Percentiles rank a stretch among this genome's conserved stretches.
Evolutionary conservation across 2,329 filamentous ascomycete genomes (phyloP).

Genomic region (Teratosphaeria destructans): DNA sequence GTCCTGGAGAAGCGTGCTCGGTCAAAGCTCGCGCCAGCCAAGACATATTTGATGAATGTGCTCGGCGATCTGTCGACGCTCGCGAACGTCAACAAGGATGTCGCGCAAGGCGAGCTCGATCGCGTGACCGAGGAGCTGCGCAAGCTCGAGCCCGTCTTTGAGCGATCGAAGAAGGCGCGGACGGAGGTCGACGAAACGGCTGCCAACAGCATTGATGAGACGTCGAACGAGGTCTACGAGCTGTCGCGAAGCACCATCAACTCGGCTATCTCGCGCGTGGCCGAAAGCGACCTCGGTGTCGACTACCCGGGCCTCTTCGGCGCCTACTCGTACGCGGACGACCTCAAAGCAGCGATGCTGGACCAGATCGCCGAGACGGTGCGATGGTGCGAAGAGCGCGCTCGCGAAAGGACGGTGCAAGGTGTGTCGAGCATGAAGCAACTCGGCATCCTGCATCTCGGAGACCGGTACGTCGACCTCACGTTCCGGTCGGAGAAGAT

Average conservation of each 20-base stretch:
- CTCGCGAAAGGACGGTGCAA: slow-evolving; percentile 63
- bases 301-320: slow-evolving; percentile 76
- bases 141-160: slow-evolving; percentile 74
- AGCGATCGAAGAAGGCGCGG: slow-evolving; percentile 71
- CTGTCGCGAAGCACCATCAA: slow-evolving; percentile 68
- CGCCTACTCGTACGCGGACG: slow-evolving; percentile 86
- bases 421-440: slow-evolving; percentile 84
- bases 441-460: slow-evolving; percentile 77
- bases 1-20: slow-evolving; percentile 91
- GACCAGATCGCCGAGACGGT: slow-evolving; percentile 76
- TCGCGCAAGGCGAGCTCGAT: slow-evolving; percentile 75
- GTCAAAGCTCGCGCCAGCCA: slow-evolving; percentile 89
- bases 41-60: slow-evolving; percentile 90
- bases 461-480: slow-evolving; percentile 74
- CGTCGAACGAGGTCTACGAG: slow-evolving; percentile 75
- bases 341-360: slow-evolving; percentile 84
- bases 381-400: slow-evolving; percentile 70
- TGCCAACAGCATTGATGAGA: slow-evolving; percentile 71
- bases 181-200: slow-evolving; percentile 71
- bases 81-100: slow-evolving; percentile 76
- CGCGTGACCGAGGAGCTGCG: slow-evolving; percentile 70
- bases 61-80: slow-evolving; percentile 76
- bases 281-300: slow-evolving; percentile 68
- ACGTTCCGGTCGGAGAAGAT: slow-evolving; percentile 87
- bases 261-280: slow-evolving; percentile 64